Evolutionary conservation across 176 grass and related monocot species (phyloP).

Genomic region (Tillandsia fasciculata): DNA sequence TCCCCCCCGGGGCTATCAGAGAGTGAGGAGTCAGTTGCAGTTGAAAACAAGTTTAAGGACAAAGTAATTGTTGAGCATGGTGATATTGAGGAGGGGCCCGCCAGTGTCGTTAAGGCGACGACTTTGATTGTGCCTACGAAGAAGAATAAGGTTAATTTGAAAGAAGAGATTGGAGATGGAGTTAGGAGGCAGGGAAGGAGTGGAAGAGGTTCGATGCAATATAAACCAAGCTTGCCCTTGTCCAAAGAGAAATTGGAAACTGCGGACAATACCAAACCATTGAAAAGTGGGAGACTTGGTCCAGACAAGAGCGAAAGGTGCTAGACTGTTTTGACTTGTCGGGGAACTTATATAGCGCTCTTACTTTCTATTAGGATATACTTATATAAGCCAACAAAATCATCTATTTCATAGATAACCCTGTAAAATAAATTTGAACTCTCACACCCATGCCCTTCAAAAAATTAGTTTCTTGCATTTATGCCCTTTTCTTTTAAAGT

Average conservation of each 20-base stretch:
- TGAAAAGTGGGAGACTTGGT: constrained; percentile 43
- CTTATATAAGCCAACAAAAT: too few species aligned
- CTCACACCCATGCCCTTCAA: too few species aligned
- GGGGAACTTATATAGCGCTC: too few species aligned
- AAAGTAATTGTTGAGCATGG: constrained; percentile 42
- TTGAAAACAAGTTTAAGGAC: constrained; percentile 49
- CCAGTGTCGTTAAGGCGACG: constrained; percentile 24
- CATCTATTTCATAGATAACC: too few species aligned
- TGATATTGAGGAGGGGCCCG: constrained; percentile 36
- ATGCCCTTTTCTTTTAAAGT: too few species aligned
- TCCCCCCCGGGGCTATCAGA: constrained; percentile 61
- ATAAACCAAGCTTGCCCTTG: constrained; percentile 43
- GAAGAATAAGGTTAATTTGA: constrained; percentile 56
- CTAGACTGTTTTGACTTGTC: background rate
- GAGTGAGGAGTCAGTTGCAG: constrained; percentile 47
- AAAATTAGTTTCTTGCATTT: too few species aligned
- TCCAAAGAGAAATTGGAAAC: constrained; percentile 48
- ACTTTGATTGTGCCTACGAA: constrained; percentile 33
- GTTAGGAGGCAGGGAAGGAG: constrained; percentile 51
- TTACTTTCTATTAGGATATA: too few species aligned
- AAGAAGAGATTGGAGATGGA: constrained; percentile 73
- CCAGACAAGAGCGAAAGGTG: constrained; percentile 71
- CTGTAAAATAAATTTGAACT: too few species aligned
- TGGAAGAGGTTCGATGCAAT: constrained; percentile 42
- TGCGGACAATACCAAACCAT: constrained; percentile 36